These are phyloP conservation scores for Hypoxylon sp. DNA, from an alignment of 2,329 filamentous ascomycete genomes.

Conservation along the genomic window DNA sequence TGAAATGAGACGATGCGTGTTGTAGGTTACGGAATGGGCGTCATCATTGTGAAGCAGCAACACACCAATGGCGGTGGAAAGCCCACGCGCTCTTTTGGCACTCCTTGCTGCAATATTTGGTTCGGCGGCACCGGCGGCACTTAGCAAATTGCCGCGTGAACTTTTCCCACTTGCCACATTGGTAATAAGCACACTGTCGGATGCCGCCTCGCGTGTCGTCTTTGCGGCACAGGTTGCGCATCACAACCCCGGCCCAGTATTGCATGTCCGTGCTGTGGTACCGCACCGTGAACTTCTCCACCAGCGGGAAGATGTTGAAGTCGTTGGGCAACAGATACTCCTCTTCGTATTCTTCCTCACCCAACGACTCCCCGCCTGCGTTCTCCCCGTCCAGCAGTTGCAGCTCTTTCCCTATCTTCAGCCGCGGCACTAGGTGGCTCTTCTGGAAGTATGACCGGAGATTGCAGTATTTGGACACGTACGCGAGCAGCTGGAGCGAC, in stretches of 20 bases:
- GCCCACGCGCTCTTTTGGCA: slow-evolving; percentile 99
- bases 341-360: slow-evolving; percentile 71
- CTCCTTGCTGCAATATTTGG: slow-evolving; percentile 99
- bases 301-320: slow-evolving; percentile 97
- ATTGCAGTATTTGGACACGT: slow-evolving; percentile 98
- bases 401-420: slow-evolving; percentile 89
- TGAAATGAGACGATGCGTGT: slow-evolving; percentile 40
- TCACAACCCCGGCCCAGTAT: slow-evolving; percentile 99
- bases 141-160: slow-evolving; percentile 97
- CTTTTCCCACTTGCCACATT: slow-evolving; percentile 98
- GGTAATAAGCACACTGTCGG: slow-evolving; percentile 95
- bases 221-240: slow-evolving; percentile 98
- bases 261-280: slow-evolving; percentile 98
- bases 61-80: slow-evolving; percentile 97
- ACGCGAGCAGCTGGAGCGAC: slow-evolving; percentile 95
- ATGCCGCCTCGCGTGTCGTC: slow-evolving; percentile 95
- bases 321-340: slow-evolving; percentile 93
- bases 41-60: slow-evolving; percentile 69
- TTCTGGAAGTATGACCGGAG: slow-evolving; percentile 93
- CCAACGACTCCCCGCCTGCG: slow-evolving; percentile 49
- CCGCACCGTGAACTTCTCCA: slow-evolving; percentile 97
- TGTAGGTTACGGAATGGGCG: slow-evolving; percentile 15
- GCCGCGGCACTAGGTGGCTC: slow-evolving; percentile 89
- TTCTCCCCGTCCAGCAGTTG: slow-evolving; percentile 78
- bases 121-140: slow-evolving; percentile 92